Evolutionary conservation across 148 eudicot genomes (phyloP).

Genomic region (Amaranthus palmeri): DNA sequence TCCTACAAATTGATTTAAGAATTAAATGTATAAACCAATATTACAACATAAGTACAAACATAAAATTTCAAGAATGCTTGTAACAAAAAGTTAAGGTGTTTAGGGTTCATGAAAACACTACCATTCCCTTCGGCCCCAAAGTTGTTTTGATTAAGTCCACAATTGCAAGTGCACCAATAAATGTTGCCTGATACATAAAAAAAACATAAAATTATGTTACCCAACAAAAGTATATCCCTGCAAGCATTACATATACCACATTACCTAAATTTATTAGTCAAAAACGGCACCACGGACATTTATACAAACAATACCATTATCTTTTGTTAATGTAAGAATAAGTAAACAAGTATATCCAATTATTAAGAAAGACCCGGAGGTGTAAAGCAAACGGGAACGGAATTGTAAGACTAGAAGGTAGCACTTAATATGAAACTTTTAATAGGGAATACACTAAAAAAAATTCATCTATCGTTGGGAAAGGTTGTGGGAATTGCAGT

Average conservation of each 20-base stretch:
- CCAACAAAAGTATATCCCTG: background rate
- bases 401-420: too few species aligned
- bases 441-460: too few species aligned
- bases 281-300: too few species aligned
- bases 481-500: too few species aligned
- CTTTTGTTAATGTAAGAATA: too few species aligned
- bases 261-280: background rate
- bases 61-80: conserved; percentile 5
- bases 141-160: conserved; percentile 95
- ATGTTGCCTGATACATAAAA: conserved; percentile 52
- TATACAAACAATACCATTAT: too few species aligned
- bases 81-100: background rate
- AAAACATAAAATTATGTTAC: background rate
- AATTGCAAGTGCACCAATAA: conserved; percentile 87
- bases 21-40: background rate
- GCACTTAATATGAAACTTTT: too few species aligned
- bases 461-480: too few species aligned
- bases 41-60: background rate
- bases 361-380: background rate
- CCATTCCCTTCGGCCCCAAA: conserved; percentile 98
- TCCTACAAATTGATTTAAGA: conserved; percentile 43
- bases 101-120: conserved; percentile 22
- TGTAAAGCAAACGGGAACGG: too few species aligned
- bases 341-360: background rate
- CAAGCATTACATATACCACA: background rate